phyloP scores from a whole-genome alignment of 495 filamentous ascomycete genomes.

The Xanthoparmelia taractica region DNA sequence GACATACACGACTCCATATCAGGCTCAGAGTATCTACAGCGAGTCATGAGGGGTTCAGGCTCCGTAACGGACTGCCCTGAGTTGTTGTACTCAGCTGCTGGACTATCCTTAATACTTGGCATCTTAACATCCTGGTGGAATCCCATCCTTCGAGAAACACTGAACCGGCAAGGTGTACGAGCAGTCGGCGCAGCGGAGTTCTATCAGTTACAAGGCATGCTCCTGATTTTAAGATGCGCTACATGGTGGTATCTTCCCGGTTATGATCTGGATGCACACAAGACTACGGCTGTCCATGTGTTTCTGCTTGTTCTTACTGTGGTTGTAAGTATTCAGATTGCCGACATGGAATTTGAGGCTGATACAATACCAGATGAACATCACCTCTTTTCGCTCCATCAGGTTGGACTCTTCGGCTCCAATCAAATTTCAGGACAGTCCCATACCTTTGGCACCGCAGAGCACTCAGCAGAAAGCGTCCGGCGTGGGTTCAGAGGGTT shows the following conservation, averaged over 20 bases:
- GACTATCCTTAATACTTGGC: slow-evolving; percentile 43
- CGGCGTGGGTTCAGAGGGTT: slow-evolving; percentile 18
- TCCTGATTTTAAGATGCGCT: slow-evolving; percentile 49
- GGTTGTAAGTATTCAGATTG: slow-evolving; percentile 46
- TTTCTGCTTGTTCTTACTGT: slow-evolving; percentile 34
- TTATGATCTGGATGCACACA: slow-evolving; percentile 43
- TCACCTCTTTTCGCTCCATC: slow-evolving; percentile 44
- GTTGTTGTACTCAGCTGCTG: slow-evolving; percentile 36
- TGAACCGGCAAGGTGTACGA: slow-evolving; percentile 54
- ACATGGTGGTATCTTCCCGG: slow-evolving; percentile 40
- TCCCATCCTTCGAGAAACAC: slow-evolving; percentile 55
- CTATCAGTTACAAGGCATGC: slow-evolving; percentile 59
- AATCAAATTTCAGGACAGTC: slow-evolving; percentile 47
- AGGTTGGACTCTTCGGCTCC: slow-evolving; percentile 49
- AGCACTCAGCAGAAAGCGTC: slow-evolving; percentile 29
- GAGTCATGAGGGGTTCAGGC: slow-evolving; percentile 23
- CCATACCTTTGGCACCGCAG: slow-evolving; percentile 31
- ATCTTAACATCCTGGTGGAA: slow-evolving; percentile 69
- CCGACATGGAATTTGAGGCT: slow-evolving; percentile 5
- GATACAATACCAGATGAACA: slow-evolving; percentile 28
- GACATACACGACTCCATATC: slow-evolving; percentile 17
- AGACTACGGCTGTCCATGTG: slow-evolving; percentile 35
- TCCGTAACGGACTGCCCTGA: slow-evolving; percentile 31
- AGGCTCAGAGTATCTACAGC: slow-evolving; percentile 29
- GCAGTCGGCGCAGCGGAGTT: slow-evolving; percentile 58